Evolutionary conservation across 2,329 filamentous ascomycete species (phyloP).

Genomic region (Trichoderma sp.): DNA sequence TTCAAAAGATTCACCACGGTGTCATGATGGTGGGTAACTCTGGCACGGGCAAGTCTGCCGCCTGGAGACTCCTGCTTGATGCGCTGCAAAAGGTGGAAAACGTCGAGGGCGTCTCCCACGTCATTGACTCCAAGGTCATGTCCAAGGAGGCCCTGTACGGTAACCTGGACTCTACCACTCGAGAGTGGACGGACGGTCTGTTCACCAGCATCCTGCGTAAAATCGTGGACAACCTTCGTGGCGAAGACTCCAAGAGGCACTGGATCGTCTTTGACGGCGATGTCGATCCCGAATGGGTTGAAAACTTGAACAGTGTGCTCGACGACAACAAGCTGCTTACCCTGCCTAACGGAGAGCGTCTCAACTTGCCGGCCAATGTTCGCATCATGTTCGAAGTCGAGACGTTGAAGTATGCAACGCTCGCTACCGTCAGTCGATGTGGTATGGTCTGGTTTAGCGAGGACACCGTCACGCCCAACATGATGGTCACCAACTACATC

Average conservation of each 20-base stretch:
- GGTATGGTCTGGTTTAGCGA: constrained; percentile 99
- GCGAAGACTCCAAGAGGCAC: constrained; percentile 93
- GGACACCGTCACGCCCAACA: constrained; percentile 87
- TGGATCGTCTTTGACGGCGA: constrained; percentile 99
- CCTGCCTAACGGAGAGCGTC: constrained; percentile 94
- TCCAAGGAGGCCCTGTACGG: constrained; percentile 97
- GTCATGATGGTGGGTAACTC: constrained; percentile 99
- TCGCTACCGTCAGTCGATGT: constrained; percentile 98
- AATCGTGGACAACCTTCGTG: constrained; percentile 97
- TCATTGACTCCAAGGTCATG: constrained; percentile 99
- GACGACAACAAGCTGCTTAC: constrained; percentile 99
- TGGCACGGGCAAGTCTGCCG: constrained; percentile 93
- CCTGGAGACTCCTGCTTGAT: constrained; percentile 90
- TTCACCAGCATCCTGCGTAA: constrained; percentile 98
- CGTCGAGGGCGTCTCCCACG: constrained; percentile 90
- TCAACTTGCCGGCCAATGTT: constrained; percentile 91
- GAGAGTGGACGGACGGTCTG: constrained; percentile 98
- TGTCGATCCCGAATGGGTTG: constrained; percentile 98
- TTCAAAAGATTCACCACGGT: constrained; percentile 96
- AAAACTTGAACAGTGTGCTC: constrained; percentile 98
- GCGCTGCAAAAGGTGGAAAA: constrained; percentile 89
- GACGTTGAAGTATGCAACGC: constrained; percentile 92
- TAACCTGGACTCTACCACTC: constrained; percentile 91
- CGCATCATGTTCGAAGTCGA: constrained; percentile 99
- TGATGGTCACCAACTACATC: constrained; percentile 93